A percentile compares a stretch with the other conserved stretches of the same genome.
Evolutionary conservation across 371 early-diverging fungal species (phyloP).

Genomic region (Homolaphlyctis polyrhiza): DNA sequence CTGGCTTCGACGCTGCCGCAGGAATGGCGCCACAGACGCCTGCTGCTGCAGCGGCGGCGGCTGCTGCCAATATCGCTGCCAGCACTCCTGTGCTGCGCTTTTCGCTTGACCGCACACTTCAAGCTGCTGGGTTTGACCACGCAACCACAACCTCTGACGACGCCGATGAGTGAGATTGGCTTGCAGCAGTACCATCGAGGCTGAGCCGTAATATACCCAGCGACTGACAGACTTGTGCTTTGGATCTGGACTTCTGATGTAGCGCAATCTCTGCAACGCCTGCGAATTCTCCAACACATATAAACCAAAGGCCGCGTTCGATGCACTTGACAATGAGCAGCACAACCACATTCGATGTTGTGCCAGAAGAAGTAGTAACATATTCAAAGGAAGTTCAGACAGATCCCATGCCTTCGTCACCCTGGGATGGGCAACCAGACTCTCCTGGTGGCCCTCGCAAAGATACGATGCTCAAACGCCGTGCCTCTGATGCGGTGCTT

Average conservation of each 20-base stretch:
- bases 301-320: not conserved
- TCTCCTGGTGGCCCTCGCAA: not conserved
- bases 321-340: not conserved
- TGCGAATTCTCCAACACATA: no score
- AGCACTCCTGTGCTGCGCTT: not conserved
- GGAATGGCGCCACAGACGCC: not conserved
- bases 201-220: no score
- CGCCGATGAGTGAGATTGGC: no score
- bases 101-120: no score
- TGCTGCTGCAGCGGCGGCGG: not conserved
- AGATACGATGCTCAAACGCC: not conserved
- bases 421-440: not conserved
- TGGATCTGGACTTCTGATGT: no score
- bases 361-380: slow-evolving; percentile 57
- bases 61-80: not conserved
- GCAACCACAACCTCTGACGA: no score
- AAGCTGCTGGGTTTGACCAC: no score
- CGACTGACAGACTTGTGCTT: no score
- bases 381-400: slow-evolving; percentile 88
- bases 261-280: no score
- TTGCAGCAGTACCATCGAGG: no score
- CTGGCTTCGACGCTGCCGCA: not conserved
- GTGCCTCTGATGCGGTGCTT: not conserved
- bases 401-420: slow-evolving; percentile 8
- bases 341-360: not conserved